Evolutionary conservation across 768 basidiomycete genomes (phyloP).

Genomic region (Scleroderma bovista): DNA sequence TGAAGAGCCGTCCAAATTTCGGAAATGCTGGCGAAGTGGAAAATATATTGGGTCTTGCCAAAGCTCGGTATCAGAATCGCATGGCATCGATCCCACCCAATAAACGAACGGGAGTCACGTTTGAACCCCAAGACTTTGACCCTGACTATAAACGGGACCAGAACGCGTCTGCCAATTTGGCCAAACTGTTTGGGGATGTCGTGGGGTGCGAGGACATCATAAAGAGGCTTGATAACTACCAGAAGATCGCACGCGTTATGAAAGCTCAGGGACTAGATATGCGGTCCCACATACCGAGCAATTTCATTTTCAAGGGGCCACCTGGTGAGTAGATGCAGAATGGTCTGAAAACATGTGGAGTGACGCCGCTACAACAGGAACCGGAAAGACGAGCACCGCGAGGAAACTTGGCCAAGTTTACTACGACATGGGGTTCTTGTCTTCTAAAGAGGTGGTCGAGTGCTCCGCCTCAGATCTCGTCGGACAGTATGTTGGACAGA

Average conservation of each 20-base stretch:
- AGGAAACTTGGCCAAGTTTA: conserved; percentile 60
- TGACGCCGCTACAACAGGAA: conserved; percentile 33
- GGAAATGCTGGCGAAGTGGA: conserved; percentile 64
- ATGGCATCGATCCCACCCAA: conserved; percentile 19
- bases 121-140: conserved; percentile 53
- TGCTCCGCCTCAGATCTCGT: conserved; percentile 68
- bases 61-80: conserved; percentile 41
- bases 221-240: conserved; percentile 44
- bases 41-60: conserved; percentile 49
- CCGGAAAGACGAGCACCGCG: conserved; percentile 59
- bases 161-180: conserved; percentile 46
- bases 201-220: conserved; percentile 56
- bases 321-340: conserved; percentile 40
- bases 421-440: conserved; percentile 56
- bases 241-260: conserved; percentile 41
- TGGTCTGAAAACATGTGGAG: neutral
- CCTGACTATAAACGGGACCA: conserved; percentile 48
- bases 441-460: conserved; percentile 50
- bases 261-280: conserved; percentile 39
- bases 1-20: conserved; percentile 49
- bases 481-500: conserved; percentile 66
- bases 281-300: conserved; percentile 51
- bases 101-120: conserved; percentile 22
- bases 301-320: conserved; percentile 68
- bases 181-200: conserved; percentile 55